Evolutionary conservation across 2,329 filamentous ascomycete species (phyloP), one percentile per base, ranked within the genome.

Genomic region (Diaporthe capsici): DNA sequence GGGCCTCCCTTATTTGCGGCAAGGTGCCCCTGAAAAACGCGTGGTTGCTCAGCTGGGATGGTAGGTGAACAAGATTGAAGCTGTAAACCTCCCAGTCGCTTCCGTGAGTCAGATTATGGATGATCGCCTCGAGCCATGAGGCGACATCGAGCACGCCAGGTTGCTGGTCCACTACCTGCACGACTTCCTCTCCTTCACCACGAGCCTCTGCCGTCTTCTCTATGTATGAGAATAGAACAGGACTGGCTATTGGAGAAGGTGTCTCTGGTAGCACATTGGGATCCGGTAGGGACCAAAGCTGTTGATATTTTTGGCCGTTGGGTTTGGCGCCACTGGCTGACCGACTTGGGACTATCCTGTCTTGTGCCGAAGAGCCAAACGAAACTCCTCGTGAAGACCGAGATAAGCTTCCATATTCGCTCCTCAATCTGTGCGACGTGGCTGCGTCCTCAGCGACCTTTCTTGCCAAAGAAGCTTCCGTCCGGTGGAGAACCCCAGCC

Each of bases 11-110:
- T 73, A 99, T 90, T 76, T 97, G 92, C 3, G 91, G 88, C 51
- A 94, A 91, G 8, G 94, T 92, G 72, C 90, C 92, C 76, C 89
- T 89, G 82, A 98, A 98, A 20, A 98, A 88, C 17, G 94, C 93
- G 81, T 97, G 95, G 80, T 99, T 99, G 83, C 93, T 94, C 31
- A 99, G 88, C 80, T 98, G 96, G 39, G 94, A 93, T 1, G 95
- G 94, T 13, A 98, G 86, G 82, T 98, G 94, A 8, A 95, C 94
- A 42, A 99, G 87, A 25, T 96, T 90, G 82, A 96, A 98, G 83
- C 95, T 96, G 86, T 98, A 98, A 1, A 98, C 87, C 82, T 98
- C 95, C 96, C 96, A 98, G 77, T 97, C 93, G 65, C 91, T 90
- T 55, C 93, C 94, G 73, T 92, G 89, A 78, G 94, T 91, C 58